Base-by-base conservation (phyloP, 176 grass and related monocot species). In the Phoenix dactylifera region DNA sequence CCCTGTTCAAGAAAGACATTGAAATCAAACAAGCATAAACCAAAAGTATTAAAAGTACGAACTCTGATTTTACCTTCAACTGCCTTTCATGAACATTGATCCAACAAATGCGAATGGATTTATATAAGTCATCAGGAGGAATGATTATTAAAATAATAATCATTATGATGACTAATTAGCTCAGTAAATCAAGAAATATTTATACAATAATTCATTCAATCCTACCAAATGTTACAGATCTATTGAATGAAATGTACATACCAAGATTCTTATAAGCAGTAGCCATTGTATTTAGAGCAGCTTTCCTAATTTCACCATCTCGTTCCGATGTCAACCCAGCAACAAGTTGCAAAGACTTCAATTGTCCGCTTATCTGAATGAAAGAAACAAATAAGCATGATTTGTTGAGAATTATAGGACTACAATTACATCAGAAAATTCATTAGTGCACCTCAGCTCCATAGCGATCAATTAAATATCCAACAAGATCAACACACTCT, bases 261-360 rank as follows among this genome's bases (percentile, higher is more conserved):
- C 91, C 91, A 4, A 98, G 74, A 81, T 86, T 92, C 64, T 98
- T 98, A 52, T 98, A 98, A 53, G 93, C 93, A 62, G 81, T 92
- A 58, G 93, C 93, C 82, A 98, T 85, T 6, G 88, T 92, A 74
- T 98, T 98, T 60, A 98, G 81, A 78, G 88, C 93, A 74, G 93
- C 84, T 78, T 98, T 98, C 73, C 93, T 80, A 39, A 83, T 89
- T 77, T 98, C 93, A 81, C 93, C 93, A 65, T 98, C 93, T 18
- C 93, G 84, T 55, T 98, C 93, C 59, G 87, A 83, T 65, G 88
- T 92, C 71, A 98, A 69, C 59, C 77, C 79, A 18, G 88, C 93
- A 64, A 98, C 88, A 67, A 83, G 86, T 72, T 89, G 88, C 79
- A 98, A 79, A 69, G 81, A 92, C 87, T 92, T 98, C 76, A 89